These are phyloP conservation scores for Crithidia sp. DNA, from an alignment of 208 protist species.

Conservation along the genomic window DNA sequence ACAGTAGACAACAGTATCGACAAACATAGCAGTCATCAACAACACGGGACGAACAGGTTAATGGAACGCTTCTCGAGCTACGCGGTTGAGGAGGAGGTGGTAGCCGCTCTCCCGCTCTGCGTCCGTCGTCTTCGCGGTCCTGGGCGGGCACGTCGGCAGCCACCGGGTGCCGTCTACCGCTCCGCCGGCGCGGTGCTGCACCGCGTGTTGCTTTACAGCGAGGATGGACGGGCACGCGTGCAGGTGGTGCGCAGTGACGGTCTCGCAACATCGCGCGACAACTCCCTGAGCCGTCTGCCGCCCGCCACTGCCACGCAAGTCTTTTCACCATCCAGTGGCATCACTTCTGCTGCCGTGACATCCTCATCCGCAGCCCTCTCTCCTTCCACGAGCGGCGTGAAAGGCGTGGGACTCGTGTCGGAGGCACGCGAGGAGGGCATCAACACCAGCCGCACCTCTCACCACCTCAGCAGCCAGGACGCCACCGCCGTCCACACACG, in stretches of 20 bases:
- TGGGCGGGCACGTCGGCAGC: slow-evolving; percentile 46
- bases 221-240: slow-evolving; percentile 27
- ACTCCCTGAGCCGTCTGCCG: too few relatives aligned
- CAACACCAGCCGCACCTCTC: neutral
- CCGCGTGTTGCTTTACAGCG: slow-evolving; percentile 33
- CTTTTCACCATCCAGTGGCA: neutral
- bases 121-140: slow-evolving; percentile 44
- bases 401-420: neutral
- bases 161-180: slow-evolving; percentile 48
- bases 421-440: slow-evolving; percentile 1
- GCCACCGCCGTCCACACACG: neutral
- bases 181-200: slow-evolving; percentile 50
- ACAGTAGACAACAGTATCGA: neutral
- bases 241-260: slow-evolving; percentile 30
- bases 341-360: too few relatives aligned
- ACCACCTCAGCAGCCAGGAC: slow-evolving; percentile 2
- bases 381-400: neutral
- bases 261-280: neutral
- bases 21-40: neutral
- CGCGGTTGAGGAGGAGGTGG: slow-evolving; percentile 11
- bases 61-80: neutral
- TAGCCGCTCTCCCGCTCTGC: slow-evolving; percentile 16
- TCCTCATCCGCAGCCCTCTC: neutral
- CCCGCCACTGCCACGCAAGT: too few relatives aligned
- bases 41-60: neutral